Evolutionary conservation across 768 basidiomycete species (phyloP).

Genomic region (Serendipita sp.): DNA sequence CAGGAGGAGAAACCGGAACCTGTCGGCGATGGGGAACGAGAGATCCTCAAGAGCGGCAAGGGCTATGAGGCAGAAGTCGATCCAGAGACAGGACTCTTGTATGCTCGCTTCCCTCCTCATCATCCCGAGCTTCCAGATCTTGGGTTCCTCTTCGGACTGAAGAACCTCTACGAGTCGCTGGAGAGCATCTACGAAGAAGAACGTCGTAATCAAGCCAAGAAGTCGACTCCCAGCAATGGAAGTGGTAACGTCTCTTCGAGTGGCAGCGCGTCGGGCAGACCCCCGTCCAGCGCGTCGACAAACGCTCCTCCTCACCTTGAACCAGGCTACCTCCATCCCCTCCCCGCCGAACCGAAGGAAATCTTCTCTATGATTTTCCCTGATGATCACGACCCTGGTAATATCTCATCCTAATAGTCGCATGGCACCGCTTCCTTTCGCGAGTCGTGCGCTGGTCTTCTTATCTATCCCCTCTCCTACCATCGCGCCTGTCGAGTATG

Average conservation of each 20-base stretch:
- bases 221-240: background rate
- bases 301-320: constrained; percentile 11
- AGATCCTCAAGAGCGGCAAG: constrained; percentile 34
- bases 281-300: constrained; percentile 20
- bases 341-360: constrained; percentile 59
- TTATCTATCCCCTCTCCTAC: background rate
- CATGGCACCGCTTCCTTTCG: too few species aligned
- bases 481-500: background rate
- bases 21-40: constrained; percentile 7
- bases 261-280: constrained; percentile 36
- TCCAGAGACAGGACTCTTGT: constrained; percentile 63
- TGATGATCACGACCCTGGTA: constrained; percentile 50
- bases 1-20: constrained; percentile 28
- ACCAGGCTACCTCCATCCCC: constrained; percentile 40
- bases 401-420: constrained; percentile 47
- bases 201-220: constrained; percentile 34
- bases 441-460: background rate
- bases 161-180: constrained; percentile 59
- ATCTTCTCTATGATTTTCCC: constrained; percentile 62
- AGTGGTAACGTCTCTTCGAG: background rate
- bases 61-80: constrained; percentile 77
- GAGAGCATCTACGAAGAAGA: constrained; percentile 83
- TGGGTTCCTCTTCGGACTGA: constrained; percentile 85
- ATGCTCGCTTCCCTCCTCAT: constrained; percentile 90
- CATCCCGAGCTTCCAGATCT: constrained; percentile 80